These are phyloP conservation scores for Drechslerella coelobrocha DNA, from an alignment of 2,329 filamentous ascomycete genomes.

Conservation along the genomic window DNA sequence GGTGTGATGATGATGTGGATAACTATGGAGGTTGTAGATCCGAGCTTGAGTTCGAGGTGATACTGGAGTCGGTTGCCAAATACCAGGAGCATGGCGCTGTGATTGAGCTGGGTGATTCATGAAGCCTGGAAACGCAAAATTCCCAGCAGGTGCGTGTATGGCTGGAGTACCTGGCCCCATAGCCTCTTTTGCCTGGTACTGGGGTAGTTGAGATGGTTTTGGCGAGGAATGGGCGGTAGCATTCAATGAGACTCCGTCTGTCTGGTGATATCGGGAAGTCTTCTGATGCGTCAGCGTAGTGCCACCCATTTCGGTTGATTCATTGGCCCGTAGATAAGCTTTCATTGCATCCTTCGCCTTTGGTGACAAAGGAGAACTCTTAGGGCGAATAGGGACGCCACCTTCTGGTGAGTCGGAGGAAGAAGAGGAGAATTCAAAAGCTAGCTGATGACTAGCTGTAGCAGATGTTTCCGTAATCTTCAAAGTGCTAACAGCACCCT, in stretches of 20 bases:
- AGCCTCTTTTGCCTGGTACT: background rate
- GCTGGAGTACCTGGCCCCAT: background rate
- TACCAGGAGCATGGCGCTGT: background rate
- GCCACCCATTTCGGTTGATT: background rate
- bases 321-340: constrained; percentile 6
- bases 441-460: background rate
- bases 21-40: constrained; percentile 20
- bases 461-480: background rate
- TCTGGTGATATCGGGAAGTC: background rate
- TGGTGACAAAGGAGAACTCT: constrained; percentile 11
- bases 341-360: constrained; percentile 21
- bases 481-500: background rate
- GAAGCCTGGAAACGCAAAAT: background rate
- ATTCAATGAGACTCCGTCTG: background rate
- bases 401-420: background rate
- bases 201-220: background rate
- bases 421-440: background rate
- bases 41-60: constrained; percentile 31
- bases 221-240: background rate
- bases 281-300: background rate
- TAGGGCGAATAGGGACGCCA: background rate
- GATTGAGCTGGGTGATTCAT: background rate
- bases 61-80: constrained; percentile 34
- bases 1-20: background rate
- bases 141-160: background rate